A percentile compares a stretch with the other conserved stretches of the same genome.
phyloP scores from a whole-genome alignment of 441 rosid genomes.

The Corymbia citriodora region DNA sequence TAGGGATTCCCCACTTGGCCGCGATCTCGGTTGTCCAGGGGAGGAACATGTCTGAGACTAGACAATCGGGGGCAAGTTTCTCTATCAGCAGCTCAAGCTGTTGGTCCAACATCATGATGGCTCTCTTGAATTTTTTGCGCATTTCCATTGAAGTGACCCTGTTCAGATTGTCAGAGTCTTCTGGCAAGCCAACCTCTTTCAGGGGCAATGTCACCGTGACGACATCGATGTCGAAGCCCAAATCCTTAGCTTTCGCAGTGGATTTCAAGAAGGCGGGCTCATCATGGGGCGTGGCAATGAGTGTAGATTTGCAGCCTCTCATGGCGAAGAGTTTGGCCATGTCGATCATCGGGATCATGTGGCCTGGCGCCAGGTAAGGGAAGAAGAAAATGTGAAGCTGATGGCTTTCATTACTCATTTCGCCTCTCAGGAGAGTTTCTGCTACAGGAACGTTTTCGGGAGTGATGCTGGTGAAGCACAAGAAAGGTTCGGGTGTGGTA shows the following conservation, averaged over 20 bases:
- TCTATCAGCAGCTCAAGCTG: conserved; percentile 2
- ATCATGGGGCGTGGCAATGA: neutral
- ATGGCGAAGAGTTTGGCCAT: neutral
- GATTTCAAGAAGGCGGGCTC: neutral
- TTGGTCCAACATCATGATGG: neutral
- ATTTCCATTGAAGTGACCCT: neutral
- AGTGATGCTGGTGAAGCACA: neutral
- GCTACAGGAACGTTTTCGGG: neutral
- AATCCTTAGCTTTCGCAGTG: neutral
- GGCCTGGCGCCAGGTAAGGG: neutral
- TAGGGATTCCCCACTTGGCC: neutral
- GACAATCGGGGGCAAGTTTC: conserved; percentile 1
- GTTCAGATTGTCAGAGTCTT: neutral
- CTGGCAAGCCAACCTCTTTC: neutral
- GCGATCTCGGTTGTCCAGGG: conserved; percentile 7
- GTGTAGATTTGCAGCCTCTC: neutral
- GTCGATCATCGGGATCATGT: neutral
- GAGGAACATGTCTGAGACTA: conserved; percentile 1
- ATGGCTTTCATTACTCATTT: neutral
- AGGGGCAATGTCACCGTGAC: neutral
- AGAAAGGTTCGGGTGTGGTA: neutral
- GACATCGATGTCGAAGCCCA: neutral
- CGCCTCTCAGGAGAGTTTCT: neutral
- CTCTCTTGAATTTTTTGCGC: neutral
- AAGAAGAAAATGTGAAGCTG: neutral